Evolutionary conservation across 352 stramenopile species (phyloP), one percentile per base, ranked within the genome.

Genomic region (Saprolegnia diclina): DNA sequence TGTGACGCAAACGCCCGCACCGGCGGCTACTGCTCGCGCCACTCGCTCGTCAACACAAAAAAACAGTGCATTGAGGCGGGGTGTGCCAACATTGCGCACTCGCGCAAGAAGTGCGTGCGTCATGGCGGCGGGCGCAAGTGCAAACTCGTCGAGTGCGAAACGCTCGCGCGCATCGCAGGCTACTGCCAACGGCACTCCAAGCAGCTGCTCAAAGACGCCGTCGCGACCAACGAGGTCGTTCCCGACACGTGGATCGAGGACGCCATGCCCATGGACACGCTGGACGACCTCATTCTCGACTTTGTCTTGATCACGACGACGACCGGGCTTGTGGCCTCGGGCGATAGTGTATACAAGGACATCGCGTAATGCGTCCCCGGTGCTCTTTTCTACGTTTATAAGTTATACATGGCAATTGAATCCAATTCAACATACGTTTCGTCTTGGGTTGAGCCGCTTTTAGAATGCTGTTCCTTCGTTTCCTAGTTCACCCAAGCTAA

Each of bases 1-100:
- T 92, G 84, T 70, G 84, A 87, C 74, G 82, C 89, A 63, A 83
- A 92, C 69, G 84, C 84, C 22, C 80, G 84, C 13, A 83, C 82
- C 22, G 82, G 82, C 1, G 84, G 84, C 2, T 71, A 90, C 4
- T 92, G 84, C 71, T 88, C 88, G 66, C 82, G 84, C 52, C 84
- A 92, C 77, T 59, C 52, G 16, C 52, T 59, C 9, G 35, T 59
- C 13, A 59, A 69, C 37, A 69, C 24, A 6, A 55, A 61, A 21
- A 69, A 69, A 22, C 26, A 55, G 13, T 69, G 63, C 24, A 29
- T 21, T 13, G 63, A 69, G 52, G 48, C 44, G 46, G 53, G 53
- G 1, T 69, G 63, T 46, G 14, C 37, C 11, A 69, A 63, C 53
- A 69, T 61, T 18, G 63, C 63, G 13, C 63, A 69, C 38, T 35